Percentiles rank a stretch among this genome's conserved stretches.
These are phyloP conservation scores for Citrullus colocynthis DNA, from an alignment of 306 rosid genomes.

Conservation along the genomic window DNA sequence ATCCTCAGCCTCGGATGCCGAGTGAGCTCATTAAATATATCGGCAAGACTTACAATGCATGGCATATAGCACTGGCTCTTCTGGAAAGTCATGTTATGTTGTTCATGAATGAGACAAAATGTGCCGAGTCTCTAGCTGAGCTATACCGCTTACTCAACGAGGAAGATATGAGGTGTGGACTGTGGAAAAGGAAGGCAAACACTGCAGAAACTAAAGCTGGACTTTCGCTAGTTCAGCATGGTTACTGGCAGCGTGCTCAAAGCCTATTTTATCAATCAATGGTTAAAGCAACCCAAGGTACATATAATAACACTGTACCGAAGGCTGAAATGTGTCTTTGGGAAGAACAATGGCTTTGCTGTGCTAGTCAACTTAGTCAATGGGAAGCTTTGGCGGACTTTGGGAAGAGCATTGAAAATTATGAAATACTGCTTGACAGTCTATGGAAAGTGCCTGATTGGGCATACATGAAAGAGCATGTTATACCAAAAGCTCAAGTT, in stretches of 20 bases:
- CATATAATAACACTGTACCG: conserved; percentile 80
- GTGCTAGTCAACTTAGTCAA: conserved; percentile 94
- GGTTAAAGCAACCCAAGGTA: conserved; percentile 99
- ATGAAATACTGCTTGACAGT: conserved; percentile 86
- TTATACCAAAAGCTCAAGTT: conserved; percentile 96
- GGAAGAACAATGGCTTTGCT: conserved; percentile 96
- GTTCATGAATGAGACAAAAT: conserved; percentile 78
- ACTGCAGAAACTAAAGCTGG: conserved; percentile 97
- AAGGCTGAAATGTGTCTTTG: conserved; percentile 99
- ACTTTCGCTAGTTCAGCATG: conserved; percentile 97
- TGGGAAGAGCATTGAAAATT: conserved; percentile 91
- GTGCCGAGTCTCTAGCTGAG: conserved; percentile 91
- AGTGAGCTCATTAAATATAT: conserved; percentile 97
- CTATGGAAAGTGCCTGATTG: conserved; percentile 98
- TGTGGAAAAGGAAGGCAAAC: conserved; percentile 87
- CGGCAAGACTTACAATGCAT: conserved; percentile 94
- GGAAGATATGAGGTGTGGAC: conserved; percentile 97
- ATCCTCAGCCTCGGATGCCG: conserved; percentile 99
- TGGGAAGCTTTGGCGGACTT: conserved; percentile 96
- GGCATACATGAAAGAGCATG: conserved; percentile 92
- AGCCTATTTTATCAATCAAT: conserved; percentile 96
- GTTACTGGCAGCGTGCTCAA: conserved; percentile 99
- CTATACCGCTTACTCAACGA: conserved; percentile 95
- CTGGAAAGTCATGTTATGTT: conserved; percentile 94
- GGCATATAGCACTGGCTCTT: conserved; percentile 92